phyloP scores from a whole-genome alignment of 2,329 filamentous ascomycete genomes.

The Colletotrichum tanaceti region DNA sequence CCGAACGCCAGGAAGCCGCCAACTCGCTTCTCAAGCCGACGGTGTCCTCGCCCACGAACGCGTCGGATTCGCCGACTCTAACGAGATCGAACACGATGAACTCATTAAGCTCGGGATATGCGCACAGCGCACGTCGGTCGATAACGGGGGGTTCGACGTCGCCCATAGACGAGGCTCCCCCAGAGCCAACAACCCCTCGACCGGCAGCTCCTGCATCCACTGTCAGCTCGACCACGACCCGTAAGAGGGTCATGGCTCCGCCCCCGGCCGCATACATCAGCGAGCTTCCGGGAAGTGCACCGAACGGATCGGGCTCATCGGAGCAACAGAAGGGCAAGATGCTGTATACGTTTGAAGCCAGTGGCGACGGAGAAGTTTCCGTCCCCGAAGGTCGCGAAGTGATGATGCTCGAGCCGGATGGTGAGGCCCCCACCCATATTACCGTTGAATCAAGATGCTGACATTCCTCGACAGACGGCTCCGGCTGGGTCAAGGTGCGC shows the following conservation, averaged over 20 bases:
- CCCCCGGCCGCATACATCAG: constrained; percentile 85
- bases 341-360: constrained; percentile 87
- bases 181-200: constrained; percentile 52
- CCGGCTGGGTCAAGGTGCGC: constrained; percentile 90
- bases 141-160: constrained; percentile 70
- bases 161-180: constrained; percentile 61
- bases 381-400: constrained; percentile 85
- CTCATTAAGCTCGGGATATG: constrained; percentile 89
- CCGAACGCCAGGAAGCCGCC: constrained; percentile 82
- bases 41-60: constrained; percentile 55
- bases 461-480: constrained; percentile 72
- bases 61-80: constrained; percentile 72
- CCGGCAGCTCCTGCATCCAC: constrained; percentile 40
- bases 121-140: constrained; percentile 80
- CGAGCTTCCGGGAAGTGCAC: constrained; percentile 66
- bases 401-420: constrained; percentile 84
- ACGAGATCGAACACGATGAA: constrained; percentile 89
- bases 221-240: constrained; percentile 47
- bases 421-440: constrained; percentile 62
- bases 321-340: constrained; percentile 82
- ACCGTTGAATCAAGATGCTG: background rate
- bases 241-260: constrained; percentile 84
- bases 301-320: constrained; percentile 56
- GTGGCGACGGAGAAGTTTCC: constrained; percentile 82
- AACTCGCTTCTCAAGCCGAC: constrained; percentile 66